Conservation (phyloP, 169 alveolate genomes). For the Eimeria sp. region DNA sequence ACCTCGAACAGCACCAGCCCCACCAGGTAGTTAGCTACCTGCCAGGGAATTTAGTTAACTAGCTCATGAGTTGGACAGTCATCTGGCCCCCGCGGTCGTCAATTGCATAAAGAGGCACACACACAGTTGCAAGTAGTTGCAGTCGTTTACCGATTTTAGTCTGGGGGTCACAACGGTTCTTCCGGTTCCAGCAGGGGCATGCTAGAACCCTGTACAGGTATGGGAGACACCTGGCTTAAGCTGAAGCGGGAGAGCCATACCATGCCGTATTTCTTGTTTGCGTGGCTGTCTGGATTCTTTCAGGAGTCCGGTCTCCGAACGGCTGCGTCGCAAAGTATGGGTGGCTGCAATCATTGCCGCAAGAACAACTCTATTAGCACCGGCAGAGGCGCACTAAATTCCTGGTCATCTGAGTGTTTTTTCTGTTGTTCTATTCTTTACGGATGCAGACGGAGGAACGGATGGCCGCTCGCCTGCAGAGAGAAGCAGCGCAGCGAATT, state of each 20-base stretch:
- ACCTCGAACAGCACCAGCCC: constrained; percentile 68
- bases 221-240: not conserved
- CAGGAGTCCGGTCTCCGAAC: constrained; percentile 71
- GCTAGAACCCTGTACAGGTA: not conserved
- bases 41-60: not conserved
- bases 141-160: not conserved
- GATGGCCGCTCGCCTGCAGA: constrained; percentile 64
- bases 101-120: not conserved
- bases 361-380: not conserved
- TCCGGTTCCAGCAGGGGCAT: not conserved
- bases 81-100: not conserved
- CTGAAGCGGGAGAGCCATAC: not conserved
- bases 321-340: constrained; percentile 73
- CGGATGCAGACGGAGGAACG: constrained; percentile 72
- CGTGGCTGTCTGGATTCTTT: not conserved
- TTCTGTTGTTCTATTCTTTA: not conserved
- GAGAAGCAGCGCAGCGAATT: constrained; percentile 65
- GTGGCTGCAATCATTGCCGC: not conserved
- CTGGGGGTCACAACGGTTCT: not conserved
- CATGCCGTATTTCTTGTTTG: not conserved
- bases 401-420: not conserved
- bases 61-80: not conserved
- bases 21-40: constrained; percentile 30
- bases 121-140: not conserved
- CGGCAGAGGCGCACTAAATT: not conserved